These are phyloP conservation scores for Moesziomyces sp. DNA, from an alignment of 1,284 basidiomycete species.

Conservation along the genomic window DNA sequence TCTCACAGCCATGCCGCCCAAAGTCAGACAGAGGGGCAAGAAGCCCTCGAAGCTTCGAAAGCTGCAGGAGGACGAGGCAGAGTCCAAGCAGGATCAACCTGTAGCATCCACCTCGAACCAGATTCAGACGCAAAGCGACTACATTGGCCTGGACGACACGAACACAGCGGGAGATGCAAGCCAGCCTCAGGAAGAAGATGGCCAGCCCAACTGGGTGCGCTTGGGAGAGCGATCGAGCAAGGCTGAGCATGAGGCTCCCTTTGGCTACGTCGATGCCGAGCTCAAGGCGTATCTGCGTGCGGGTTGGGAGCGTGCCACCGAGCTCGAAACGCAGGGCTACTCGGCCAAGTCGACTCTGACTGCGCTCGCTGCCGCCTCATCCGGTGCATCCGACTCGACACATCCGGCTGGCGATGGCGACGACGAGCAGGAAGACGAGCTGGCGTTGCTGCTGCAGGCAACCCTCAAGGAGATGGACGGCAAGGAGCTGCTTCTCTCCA, in stretches of 20 bases:
- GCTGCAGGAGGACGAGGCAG: slow-evolving; percentile 24
- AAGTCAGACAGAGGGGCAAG: slow-evolving; percentile 49
- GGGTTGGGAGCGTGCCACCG: slow-evolving; percentile 36
- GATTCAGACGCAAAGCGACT: slow-evolving; percentile 29
- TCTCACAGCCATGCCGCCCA: slow-evolving; percentile 25
- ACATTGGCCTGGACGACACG: slow-evolving; percentile 24
- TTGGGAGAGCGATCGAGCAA: slow-evolving; percentile 33
- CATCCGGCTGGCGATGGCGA: slow-evolving; percentile 12
- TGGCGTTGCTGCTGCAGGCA: slow-evolving; percentile 57
- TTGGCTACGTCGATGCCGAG: slow-evolving; percentile 60
- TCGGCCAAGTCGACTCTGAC: slow-evolving; percentile 30
- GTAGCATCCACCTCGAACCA: slow-evolving; percentile 18
- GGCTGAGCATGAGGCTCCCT: slow-evolving; percentile 53
- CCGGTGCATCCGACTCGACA: not conserved
- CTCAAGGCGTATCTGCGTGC: slow-evolving; percentile 59
- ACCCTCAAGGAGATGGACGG: slow-evolving; percentile 63
- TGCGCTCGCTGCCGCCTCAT: slow-evolving; percentile 8
- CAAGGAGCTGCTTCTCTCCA: slow-evolving; percentile 60
- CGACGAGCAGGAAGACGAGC: slow-evolving; percentile 45
- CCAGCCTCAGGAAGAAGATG: slow-evolving; percentile 8
- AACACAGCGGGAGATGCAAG: not conserved
- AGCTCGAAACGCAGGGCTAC: slow-evolving; percentile 38
- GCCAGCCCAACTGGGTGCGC: slow-evolving; percentile 36
- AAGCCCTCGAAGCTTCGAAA: slow-evolving; percentile 44
- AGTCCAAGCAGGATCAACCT: slow-evolving; percentile 15